Percentiles rank a stretch among this genome's conserved stretches.
Conservation (phyloP, 192 early-diverging fungal genomes). For the Spizellomyces punctatus region DNA sequence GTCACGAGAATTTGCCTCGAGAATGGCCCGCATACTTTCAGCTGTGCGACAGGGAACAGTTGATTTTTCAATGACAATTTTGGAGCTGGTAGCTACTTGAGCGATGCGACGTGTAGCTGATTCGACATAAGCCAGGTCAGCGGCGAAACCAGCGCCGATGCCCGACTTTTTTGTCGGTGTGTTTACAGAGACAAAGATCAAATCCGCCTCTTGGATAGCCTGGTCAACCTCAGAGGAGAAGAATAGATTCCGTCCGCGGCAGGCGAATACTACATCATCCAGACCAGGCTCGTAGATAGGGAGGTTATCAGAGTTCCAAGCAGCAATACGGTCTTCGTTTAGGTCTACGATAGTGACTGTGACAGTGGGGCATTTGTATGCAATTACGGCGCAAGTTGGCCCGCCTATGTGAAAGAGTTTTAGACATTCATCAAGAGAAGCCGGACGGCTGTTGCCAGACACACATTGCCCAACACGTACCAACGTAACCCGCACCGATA, state of each 20-base stretch:
- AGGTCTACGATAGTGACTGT: conserved; percentile 91
- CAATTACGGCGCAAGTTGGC: conserved; percentile 91
- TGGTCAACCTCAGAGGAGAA: conserved; percentile 83
- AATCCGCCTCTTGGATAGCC: conserved; percentile 76
- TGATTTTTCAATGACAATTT: conserved; percentile 93
- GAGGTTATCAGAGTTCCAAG: conserved; percentile 87
- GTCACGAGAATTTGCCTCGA: conserved; percentile 73
- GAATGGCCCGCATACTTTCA: conserved; percentile 78
- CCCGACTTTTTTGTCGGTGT: conserved; percentile 84
- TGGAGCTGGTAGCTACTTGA: conserved; percentile 71
- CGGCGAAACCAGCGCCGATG: conserved; percentile 77
- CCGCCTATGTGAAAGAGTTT: conserved; percentile 58
- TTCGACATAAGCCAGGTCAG: conserved; percentile 86
- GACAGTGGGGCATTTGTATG: conserved; percentile 82
- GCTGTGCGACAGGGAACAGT: conserved; percentile 94
- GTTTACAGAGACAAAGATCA: conserved; percentile 93
- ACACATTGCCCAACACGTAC: conserved; percentile 50
- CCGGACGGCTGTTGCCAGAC: background rate
- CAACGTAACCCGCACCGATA: conserved; percentile 96
- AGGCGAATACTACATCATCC: conserved; percentile 75
- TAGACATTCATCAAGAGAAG: background rate
- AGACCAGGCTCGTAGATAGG: conserved; percentile 94
- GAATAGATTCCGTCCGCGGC: conserved; percentile 81
- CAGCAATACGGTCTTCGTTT: conserved; percentile 75
- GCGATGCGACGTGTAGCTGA: conserved; percentile 83